Evolutionary conservation across 2,329 filamentous ascomycete species (phyloP), one percentile per base, ranked within the genome.

Genomic region (Colletotrichum magnum): DNA sequence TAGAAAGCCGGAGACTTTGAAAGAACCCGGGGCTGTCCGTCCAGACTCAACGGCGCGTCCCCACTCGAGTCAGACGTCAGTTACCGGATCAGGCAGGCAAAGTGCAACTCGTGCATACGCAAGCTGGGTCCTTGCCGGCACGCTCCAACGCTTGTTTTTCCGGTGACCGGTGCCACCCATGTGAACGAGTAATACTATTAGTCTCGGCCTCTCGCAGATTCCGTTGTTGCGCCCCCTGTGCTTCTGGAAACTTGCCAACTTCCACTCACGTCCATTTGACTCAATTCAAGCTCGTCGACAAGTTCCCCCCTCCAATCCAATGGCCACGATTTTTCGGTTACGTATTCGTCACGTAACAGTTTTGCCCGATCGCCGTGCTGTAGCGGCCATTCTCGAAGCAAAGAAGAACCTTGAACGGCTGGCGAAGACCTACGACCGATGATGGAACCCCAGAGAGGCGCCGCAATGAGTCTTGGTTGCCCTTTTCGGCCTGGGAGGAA

Each of bases 401-500:
- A 26, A 6, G 24, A 32, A 36, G 28, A 32, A 7, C 26, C 32
- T 21, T 24, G 36, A 43, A n/a, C 18, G 16, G 12, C 26, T 12
- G 39, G 21, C 24, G 16, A 66, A 7, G 18, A 18, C 39, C 12
- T 43, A 56, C 12, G 36, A 39, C 5, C 21, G 28, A 36, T n/a
- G 16, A 56, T 53, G 63, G 4, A 12, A 26, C 21, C n/a, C 9
- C 48, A 16, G 16, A 28, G 3, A 13, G 26, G 39, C 24, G 28
- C 24, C 6, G 50, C 50, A 53, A 41, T 56, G 64, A 56, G 64
- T 66, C 64, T 66, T 66, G 64, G 58, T 66, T 61, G 41, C 57
- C 64, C 1, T 61, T 61, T 61, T 15, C 13, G 58, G 57, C 5
- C 5, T 26, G 16, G 10, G 6, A 26, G 13, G 18, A 39, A 41